Evolutionary conservation across 164 flowering plant genomes (phyloP).

Genomic region (Euptelea pleiosperma): DNA sequence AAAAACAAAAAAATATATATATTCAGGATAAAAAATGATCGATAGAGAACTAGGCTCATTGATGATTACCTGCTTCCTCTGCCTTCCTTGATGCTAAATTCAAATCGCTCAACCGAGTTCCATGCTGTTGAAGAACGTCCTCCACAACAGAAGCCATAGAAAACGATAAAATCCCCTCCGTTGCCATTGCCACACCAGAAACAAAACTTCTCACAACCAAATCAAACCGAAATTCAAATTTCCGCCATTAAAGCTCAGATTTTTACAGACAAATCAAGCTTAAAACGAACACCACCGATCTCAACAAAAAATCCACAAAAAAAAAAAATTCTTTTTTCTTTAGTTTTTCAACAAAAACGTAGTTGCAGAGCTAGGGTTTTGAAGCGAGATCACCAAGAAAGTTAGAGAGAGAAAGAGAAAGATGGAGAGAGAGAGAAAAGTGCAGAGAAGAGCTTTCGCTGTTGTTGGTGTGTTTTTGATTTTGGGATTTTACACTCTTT

Average conservation of each 20-base stretch:
- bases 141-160: conserved; percentile 57
- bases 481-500: not conserved
- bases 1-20: not conserved
- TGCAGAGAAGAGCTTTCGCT: not conserved
- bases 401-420: conserved; percentile 11
- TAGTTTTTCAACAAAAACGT: too few species aligned
- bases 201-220: conserved; percentile 1
- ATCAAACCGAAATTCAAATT: conserved; percentile 5
- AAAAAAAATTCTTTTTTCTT: too few species aligned
- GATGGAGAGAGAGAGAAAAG: conserved; percentile 10
- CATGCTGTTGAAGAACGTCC: conserved; percentile 61
- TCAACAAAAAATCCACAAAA: not conserved
- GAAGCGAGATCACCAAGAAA: not conserved
- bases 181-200: conserved; percentile 28
- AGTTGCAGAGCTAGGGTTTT: too few species aligned
- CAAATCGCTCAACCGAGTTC: conserved; percentile 32
- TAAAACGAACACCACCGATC: not conserved
- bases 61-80: conserved; percentile 58
- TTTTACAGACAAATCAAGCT: not conserved
- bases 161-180: conserved; percentile 42
- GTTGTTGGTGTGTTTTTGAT: not conserved
- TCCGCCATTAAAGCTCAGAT: conserved; percentile 3
- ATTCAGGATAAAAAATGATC: not conserved
- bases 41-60: not conserved
- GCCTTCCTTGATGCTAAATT: conserved; percentile 57